phyloP scores from a whole-genome alignment of 2,329 filamentous ascomycete genomes.

The Passalora sequoiae region DNA sequence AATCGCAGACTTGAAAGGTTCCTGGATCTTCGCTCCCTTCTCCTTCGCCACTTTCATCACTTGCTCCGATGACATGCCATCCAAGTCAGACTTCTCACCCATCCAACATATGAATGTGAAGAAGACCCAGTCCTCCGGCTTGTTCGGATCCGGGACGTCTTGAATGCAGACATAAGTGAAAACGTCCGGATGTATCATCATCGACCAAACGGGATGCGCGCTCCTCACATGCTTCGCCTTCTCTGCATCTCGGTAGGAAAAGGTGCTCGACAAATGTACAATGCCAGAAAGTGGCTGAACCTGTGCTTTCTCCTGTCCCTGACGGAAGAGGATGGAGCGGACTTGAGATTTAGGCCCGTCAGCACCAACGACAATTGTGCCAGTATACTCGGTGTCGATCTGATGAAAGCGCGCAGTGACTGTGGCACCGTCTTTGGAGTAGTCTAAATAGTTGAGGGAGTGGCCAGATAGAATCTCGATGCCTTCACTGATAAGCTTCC shows the following conservation, averaged over 20 bases:
- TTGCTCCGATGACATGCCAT: not conserved
- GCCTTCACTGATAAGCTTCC: constrained; percentile 14
- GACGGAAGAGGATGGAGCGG: constrained; percentile 6
- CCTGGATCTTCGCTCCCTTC: constrained; percentile 2
- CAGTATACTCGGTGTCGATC: constrained; percentile 10
- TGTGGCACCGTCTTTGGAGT: constrained; percentile 10
- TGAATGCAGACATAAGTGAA: constrained; percentile 15
- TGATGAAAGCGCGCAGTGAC: constrained; percentile 17
- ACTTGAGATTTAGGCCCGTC: constrained; percentile 21
- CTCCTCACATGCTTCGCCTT: constrained; percentile 12
- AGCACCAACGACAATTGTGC: constrained; percentile 16
- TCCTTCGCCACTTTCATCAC: not conserved
- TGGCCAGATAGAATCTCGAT: constrained; percentile 13
- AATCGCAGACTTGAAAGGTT: constrained; percentile 21
- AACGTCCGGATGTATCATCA: constrained; percentile 14
- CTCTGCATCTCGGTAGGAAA: constrained; percentile 16
- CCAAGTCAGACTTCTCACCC: constrained; percentile 4
- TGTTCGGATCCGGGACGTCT: constrained; percentile 11
- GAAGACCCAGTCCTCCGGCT: constrained; percentile 20
- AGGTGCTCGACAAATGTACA: constrained; percentile 14
- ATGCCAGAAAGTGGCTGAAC: constrained; percentile 3
- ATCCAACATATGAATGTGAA: constrained; percentile 17
- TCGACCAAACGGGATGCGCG: constrained; percentile 17
- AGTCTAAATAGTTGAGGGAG: constrained; percentile 3
- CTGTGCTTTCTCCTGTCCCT: not conserved